Conservation (phyloP, 805 yeast species). For the Komagataella kurtzmanii region DNA sequence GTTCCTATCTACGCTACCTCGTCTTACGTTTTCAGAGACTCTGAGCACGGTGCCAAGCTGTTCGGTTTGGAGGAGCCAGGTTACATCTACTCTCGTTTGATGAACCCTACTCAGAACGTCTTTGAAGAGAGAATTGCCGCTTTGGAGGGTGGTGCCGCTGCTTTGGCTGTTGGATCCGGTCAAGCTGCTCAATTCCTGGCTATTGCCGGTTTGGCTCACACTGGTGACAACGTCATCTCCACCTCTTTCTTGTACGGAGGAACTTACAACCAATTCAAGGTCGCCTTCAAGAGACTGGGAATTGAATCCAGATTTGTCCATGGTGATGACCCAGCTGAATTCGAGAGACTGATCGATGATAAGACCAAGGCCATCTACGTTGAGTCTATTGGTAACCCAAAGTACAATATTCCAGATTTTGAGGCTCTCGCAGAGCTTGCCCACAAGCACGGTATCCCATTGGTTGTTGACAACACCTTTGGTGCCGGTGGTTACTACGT, state of each 20-base stretch:
- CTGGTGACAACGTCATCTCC: slow-evolving; percentile 84
- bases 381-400: slow-evolving; percentile 89
- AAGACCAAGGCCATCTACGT: slow-evolving; percentile 83
- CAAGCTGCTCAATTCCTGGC: slow-evolving; percentile 92
- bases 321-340: slow-evolving; percentile 64
- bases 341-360: slow-evolving; percentile 62
- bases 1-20: slow-evolving; percentile 90
- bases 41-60: slow-evolving; percentile 84
- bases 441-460: slow-evolving; percentile 77
- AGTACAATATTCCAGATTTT: slow-evolving; percentile 85
- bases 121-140: slow-evolving; percentile 90
- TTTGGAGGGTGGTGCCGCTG: slow-evolving; percentile 85
- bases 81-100: slow-evolving; percentile 76
- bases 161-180: slow-evolving; percentile 86
- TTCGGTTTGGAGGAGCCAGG: slow-evolving; percentile 81
- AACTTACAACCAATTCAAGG: slow-evolving; percentile 90
- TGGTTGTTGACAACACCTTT: slow-evolving; percentile 91
- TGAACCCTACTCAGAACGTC: slow-evolving; percentile 87
- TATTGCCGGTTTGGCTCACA: slow-evolving; percentile 67
- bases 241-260: slow-evolving; percentile 90
- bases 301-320: slow-evolving; percentile 75
- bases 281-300: slow-evolving; percentile 80
- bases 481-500: slow-evolving; percentile 92
- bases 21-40: slow-evolving; percentile 77
- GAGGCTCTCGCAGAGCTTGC: slow-evolving; percentile 63